Evolutionary conservation across 1,284 basidiomycete species (phyloP).

Genomic region (Irpex sp.): DNA sequence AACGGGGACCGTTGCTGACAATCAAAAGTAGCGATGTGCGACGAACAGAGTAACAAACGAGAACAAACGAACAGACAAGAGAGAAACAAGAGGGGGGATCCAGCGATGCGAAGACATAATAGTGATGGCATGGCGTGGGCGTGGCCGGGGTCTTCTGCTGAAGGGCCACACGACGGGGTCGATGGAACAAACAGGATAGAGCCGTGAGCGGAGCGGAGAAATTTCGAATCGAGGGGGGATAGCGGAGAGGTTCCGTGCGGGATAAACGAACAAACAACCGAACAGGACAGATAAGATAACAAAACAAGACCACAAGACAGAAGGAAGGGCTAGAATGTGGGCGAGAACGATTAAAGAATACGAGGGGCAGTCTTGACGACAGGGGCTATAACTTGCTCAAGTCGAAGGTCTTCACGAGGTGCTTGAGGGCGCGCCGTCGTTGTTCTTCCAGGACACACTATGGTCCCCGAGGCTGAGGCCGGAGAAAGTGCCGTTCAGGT

Average conservation of each 20-base stretch:
- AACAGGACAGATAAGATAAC: slow-evolving; percentile 13
- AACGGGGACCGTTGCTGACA: neutral
- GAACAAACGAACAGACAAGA: slow-evolving; percentile 6
- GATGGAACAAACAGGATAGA: slow-evolving; percentile 18
- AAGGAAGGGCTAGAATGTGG: slow-evolving; percentile 10
- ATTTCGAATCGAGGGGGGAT: slow-evolving; percentile 16
- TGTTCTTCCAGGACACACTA: slow-evolving; percentile 17
- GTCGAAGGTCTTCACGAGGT: slow-evolving; percentile 17
- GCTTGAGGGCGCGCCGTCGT: slow-evolving; percentile 18
- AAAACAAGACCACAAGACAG: slow-evolving; percentile 13
- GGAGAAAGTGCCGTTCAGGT: slow-evolving; percentile 73
- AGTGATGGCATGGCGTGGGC: slow-evolving; percentile 20
- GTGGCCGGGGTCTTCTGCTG: slow-evolving; percentile 6
- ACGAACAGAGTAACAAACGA: slow-evolving; percentile 8
- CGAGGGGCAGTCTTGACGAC: neutral
- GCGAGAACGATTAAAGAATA: slow-evolving; percentile 3
- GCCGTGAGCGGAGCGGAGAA: slow-evolving; percentile 12
- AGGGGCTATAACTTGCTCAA: slow-evolving; percentile 9
- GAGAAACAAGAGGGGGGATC: slow-evolving; percentile 17
- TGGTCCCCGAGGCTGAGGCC: slow-evolving; percentile 59
- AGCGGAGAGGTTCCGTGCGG: slow-evolving; percentile 18
- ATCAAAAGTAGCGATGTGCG: slow-evolving; percentile 9
- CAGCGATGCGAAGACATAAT: slow-evolving; percentile 24
- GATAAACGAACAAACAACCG: slow-evolving; percentile 12
- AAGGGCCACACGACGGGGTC: slow-evolving; percentile 21